These are phyloP conservation scores for Allantophomopsis cytisporea DNA, from an alignment of 2,329 filamentous ascomycete genomes.

Conservation along the genomic window DNA sequence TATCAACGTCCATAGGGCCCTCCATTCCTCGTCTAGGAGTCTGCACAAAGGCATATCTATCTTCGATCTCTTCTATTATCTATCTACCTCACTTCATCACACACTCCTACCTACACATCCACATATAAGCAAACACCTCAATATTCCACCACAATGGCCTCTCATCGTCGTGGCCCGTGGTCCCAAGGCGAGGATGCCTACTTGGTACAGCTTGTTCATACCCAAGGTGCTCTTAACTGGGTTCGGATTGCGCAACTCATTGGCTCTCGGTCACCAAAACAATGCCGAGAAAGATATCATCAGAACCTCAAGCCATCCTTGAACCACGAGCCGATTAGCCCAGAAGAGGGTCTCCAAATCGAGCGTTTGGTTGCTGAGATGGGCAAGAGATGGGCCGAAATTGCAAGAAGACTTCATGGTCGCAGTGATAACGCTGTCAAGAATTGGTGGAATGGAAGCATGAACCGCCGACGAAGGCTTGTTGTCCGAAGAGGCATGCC, in stretches of 20 bases:
- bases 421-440: slow-evolving; percentile 93
- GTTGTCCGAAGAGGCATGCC: slow-evolving; percentile 15
- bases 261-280: slow-evolving; percentile 72
- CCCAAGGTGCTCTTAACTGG: slow-evolving; percentile 76
- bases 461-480: slow-evolving; percentile 55
- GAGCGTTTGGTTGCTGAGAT: slow-evolving; percentile 63
- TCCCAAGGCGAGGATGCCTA: slow-evolving; percentile 61
- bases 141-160: slow-evolving; percentile 10
- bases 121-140: no score
- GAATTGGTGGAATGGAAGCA: slow-evolving; percentile 95
- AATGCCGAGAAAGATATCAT: slow-evolving; percentile 88
- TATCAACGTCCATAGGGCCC: no score
- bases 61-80: no score
- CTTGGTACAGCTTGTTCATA: slow-evolving; percentile 56
- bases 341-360: slow-evolving; percentile 59
- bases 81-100: no score
- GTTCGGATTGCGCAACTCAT: slow-evolving; percentile 70
- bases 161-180: slow-evolving; percentile 69
- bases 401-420: slow-evolving; percentile 67
- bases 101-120: no score
- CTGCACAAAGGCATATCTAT: no score
- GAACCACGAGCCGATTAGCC: slow-evolving; percentile 60
- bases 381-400: slow-evolving; percentile 88
- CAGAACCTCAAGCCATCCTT: slow-evolving; percentile 76
- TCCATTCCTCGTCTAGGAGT: no score